Base-by-base conservation (phyloP, 352 stramenopile species). In the Globisporangium splendens region DNA sequence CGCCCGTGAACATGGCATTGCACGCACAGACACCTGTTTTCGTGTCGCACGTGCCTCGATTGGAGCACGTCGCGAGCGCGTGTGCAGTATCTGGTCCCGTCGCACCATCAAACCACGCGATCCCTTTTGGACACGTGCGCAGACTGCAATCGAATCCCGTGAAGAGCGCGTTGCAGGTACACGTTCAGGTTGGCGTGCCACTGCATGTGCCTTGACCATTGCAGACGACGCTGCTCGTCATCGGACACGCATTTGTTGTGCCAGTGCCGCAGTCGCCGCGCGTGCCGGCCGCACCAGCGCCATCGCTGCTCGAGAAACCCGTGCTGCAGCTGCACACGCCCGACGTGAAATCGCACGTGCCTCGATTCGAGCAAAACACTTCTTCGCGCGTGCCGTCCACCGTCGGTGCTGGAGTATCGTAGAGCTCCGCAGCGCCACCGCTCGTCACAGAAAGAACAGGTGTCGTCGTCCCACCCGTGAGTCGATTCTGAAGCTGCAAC, bases 331-430 rank as follows among this genome's bases (percentile, higher is more conserved):
- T 71, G 58, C 88, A 96, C n/a, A 88, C 43, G 12, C 88, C 88
- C 0, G 69, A 79, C 12, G 39, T 60, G 20, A 72, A 65, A 38
- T 95, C 73, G 31, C 86, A 96, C 1, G 55, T 39, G 18, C 87
- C 86, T 35, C 71, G 75, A 63, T 97, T 97, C 0, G 88, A 93
- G 66, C 94, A 98, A 65, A 95, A 73, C 5, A 51, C 62, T 42
- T 82, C 71, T 42, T 87, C 79, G 3, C 73, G 75, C 0, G 71
- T 88, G 18, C 82, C 82, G 20, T 69, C 55, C 13, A 63, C 65
- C 13, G 55, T 46, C 0, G 59, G 39, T 3, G 13, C 6, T 44
- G 70, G 13, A 31, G 14, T 8, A 64, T 54, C 12, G 47, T 64
- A 65, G 7, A 59, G 12, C 0, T 44, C 39, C 3, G 53, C 47